Base-by-base conservation (phyloP, 73 alveolate genomes). In the Paramecium primaurelia region DNA sequence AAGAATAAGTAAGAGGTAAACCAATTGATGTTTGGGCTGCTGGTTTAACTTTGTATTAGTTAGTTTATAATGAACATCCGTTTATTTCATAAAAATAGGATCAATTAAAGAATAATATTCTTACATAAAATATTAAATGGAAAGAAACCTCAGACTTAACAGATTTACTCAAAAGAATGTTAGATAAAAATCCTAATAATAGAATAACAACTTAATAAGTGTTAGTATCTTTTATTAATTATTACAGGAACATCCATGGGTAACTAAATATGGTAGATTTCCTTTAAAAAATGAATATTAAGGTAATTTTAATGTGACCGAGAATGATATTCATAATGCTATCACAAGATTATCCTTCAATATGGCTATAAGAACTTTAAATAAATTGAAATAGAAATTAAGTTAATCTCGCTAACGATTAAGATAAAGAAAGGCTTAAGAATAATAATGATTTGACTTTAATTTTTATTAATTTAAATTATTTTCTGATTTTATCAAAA, bases 1-100 rank as follows among this genome's bases (percentile, higher is more conserved):
- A 83, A 32, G 75, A 77, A 8, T 30, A 40, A 16, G 92, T 68
- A 45, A 71, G 73, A 90, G 94, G 86, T 3, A 75, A 58, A 28
- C 85, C 95, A 4, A 64, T 93, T 42, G 96, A 93, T 45, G 68
- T 92, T 36, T 93, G 95, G 95, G 95, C 95, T 32, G 54, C 93
- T 10, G 95, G 96, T 18, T 88, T 93, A n/a, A 91, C 95, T 86
- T 71, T 30, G 75, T 93, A 91, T 54, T 10, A 36, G 14, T 36
- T 45, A 45, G 40, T 92, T 25, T 93, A 42, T 71, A 73, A 69
- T 20, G 58, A 25, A 34, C 68, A 88, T 30, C 96, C 96, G 16
- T 93, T 93, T 71, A 20, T 59, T 40, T 45, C 73, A 14, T 34
- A 4, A 69, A 92, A 68, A 42, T 22, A 30, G 26, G 71, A 60